Conservation (phyloP, 192 early-diverging fungal genomes). For the Coemansia sp. region DNA sequence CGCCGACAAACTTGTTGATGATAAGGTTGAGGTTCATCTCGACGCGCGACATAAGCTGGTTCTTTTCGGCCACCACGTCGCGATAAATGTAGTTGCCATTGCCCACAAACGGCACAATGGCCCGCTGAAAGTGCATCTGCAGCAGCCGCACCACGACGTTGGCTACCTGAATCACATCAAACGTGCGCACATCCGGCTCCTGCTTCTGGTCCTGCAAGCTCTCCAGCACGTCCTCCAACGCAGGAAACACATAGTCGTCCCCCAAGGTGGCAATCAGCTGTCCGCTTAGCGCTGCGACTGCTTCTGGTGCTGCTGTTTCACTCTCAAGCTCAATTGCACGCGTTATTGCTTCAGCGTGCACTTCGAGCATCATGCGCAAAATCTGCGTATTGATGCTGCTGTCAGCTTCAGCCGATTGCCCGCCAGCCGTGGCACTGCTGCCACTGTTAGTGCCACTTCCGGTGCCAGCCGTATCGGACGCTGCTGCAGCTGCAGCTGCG, state of each 20-base stretch:
- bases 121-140: constrained; percentile 43
- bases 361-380: constrained; percentile 56
- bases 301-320: constrained; percentile 62
- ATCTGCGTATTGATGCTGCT: constrained; percentile 27
- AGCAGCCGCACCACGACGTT: constrained; percentile 35
- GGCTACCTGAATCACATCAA: constrained; percentile 28
- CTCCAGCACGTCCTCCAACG: constrained; percentile 68
- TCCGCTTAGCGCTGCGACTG: constrained; percentile 66
- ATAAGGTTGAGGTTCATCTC: constrained; percentile 80
- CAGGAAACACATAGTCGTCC: constrained; percentile 75
- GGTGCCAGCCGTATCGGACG: constrained; percentile 3
- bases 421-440: neutral
- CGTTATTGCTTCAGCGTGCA: constrained; percentile 73
- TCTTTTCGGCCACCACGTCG: constrained; percentile 83
- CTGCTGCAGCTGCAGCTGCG: neutral
- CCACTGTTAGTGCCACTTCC: neutral
- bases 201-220: constrained; percentile 37
- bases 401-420: constrained; percentile 11
- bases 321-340: constrained; percentile 76
- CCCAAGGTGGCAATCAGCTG: constrained; percentile 78
- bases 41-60: constrained; percentile 78
- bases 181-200: constrained; percentile 37
- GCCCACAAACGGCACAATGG: constrained; percentile 44
- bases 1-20: constrained; percentile 56
- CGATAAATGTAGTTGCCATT: constrained; percentile 64